These are phyloP conservation scores for Nakazawaea anatomiae DNA, from an alignment of 805 yeast genomes.

Conservation along the genomic window DNA sequence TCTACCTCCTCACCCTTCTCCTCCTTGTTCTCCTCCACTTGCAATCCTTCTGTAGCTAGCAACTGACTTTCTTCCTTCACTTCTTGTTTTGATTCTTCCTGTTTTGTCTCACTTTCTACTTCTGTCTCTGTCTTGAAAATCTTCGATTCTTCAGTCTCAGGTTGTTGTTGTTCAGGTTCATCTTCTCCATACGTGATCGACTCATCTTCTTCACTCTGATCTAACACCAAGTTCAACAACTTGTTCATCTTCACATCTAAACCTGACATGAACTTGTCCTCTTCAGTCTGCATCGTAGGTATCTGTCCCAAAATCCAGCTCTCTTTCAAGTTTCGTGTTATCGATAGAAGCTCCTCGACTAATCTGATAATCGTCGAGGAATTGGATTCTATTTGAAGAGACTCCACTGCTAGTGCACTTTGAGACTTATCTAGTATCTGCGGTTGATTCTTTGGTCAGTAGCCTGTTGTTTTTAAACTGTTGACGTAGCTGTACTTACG, in stretches of 20 bases:
- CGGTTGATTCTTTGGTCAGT: no score
- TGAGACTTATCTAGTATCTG: slow-evolving; percentile 24
- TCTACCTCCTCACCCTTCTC: background rate
- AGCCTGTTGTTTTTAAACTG: background rate
- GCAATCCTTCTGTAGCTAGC: background rate
- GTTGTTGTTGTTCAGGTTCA: background rate
- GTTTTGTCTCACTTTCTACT: no score
- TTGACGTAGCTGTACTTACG: slow-evolving; percentile 14
- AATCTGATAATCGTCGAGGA: slow-evolving; percentile 44
- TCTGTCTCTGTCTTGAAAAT: no score
- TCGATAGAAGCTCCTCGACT: slow-evolving; percentile 44
- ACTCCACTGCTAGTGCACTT: slow-evolving; percentile 41
- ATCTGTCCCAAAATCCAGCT: slow-evolving; percentile 54
- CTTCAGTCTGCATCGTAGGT: slow-evolving; percentile 23
- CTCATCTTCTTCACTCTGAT: background rate
- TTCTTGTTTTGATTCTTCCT: no score
- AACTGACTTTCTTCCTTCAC: background rate
- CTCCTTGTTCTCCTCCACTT: slow-evolving; percentile 1
- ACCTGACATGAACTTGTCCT: slow-evolving; percentile 19
- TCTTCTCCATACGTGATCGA: background rate
- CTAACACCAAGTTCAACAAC: slow-evolving; percentile 19
- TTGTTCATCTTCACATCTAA: slow-evolving; percentile 28
- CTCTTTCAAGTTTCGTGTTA: slow-evolving; percentile 46
- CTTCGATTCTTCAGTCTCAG: no score
- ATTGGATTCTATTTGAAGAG: slow-evolving; percentile 49